A percentile compares a stretch with the other conserved stretches of the same genome.
Evolutionary conservation across 23 red algal species (phyloP).

Genomic region (Gracilaria caudata): DNA sequence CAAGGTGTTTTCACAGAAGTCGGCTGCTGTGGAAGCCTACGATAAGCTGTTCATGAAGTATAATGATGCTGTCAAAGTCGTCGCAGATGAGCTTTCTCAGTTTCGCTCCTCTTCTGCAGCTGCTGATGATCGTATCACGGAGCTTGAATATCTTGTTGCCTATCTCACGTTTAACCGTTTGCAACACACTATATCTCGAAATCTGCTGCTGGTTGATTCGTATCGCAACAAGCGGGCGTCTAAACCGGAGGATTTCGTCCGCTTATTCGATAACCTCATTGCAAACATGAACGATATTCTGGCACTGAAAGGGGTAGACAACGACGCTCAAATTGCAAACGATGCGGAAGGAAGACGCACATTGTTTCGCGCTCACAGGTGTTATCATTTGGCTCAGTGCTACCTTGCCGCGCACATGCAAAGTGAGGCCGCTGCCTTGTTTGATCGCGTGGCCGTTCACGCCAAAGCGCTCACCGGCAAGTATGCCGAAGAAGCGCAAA

Average conservation of each 20-base stretch:
- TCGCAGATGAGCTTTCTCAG: constrained; percentile 40
- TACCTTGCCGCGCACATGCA: constrained; percentile 48
- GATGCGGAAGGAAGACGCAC: constrained; percentile 36
- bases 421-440: constrained; percentile 65
- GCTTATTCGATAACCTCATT: constrained; percentile 68
- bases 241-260: constrained; percentile 71
- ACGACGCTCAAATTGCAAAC: constrained; percentile 19
- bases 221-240: constrained; percentile 26
- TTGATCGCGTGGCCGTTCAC: constrained; percentile 49
- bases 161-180: constrained; percentile 44
- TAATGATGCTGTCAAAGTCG: constrained; percentile 61
- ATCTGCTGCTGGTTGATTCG: constrained; percentile 54
- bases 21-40: constrained; percentile 31
- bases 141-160: constrained; percentile 48
- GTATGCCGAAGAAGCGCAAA: constrained; percentile 41
- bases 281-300: constrained; percentile 57
- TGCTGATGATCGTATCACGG: constrained; percentile 45
- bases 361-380: constrained; percentile 65
- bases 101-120: constrained; percentile 32
- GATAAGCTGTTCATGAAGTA: constrained; percentile 60
- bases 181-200: constrained; percentile 51
- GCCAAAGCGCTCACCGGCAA: constrained; percentile 46
- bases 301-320: constrained; percentile 40
- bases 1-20: constrained; percentile 32
- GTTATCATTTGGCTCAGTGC: constrained; percentile 70